Percentiles rank a stretch among this genome's conserved stretches.
Conservation (phyloP, 257 asterid genomes). For the Solanum appendiculatum region DNA sequence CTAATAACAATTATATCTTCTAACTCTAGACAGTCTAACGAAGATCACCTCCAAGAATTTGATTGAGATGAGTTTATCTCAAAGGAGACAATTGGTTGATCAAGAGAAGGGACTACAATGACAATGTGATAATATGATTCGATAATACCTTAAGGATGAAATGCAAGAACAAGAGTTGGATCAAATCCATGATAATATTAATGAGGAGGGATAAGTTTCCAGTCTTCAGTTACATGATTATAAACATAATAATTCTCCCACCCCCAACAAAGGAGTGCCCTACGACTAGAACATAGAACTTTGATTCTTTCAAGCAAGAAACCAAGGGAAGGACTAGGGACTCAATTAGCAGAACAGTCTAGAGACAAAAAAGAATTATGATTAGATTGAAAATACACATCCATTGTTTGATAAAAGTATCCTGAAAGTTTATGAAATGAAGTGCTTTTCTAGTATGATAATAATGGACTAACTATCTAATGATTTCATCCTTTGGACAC, state of each 20-base stretch:
- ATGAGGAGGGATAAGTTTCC: slow-evolving; percentile 18
- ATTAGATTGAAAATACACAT: no score
- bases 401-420: no score
- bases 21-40: not conserved
- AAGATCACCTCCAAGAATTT: slow-evolving; percentile 10
- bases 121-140: slow-evolving; percentile 14
- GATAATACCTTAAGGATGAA: slow-evolving; percentile 19
- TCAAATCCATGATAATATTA: slow-evolving; percentile 1
- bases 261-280: no score
- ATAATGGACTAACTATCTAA: no score
- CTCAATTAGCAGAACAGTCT: no score
- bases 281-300: not conserved
- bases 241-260: slow-evolving; percentile 8
- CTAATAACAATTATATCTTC: not conserved
- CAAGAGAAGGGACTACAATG: slow-evolving; percentile 5
- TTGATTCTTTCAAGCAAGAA: not conserved
- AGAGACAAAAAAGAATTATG: no score
- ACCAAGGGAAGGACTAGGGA: not conserved
- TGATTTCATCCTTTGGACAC: no score
- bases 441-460: no score
- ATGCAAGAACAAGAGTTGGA: slow-evolving; percentile 26
- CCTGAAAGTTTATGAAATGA: no score
- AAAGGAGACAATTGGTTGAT: slow-evolving; percentile 3
- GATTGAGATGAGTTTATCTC: slow-evolving; percentile 27
- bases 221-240: not conserved